Base-by-base conservation (phyloP, 495 filamentous ascomycete genomes). In the Platismatia glauca region DNA sequence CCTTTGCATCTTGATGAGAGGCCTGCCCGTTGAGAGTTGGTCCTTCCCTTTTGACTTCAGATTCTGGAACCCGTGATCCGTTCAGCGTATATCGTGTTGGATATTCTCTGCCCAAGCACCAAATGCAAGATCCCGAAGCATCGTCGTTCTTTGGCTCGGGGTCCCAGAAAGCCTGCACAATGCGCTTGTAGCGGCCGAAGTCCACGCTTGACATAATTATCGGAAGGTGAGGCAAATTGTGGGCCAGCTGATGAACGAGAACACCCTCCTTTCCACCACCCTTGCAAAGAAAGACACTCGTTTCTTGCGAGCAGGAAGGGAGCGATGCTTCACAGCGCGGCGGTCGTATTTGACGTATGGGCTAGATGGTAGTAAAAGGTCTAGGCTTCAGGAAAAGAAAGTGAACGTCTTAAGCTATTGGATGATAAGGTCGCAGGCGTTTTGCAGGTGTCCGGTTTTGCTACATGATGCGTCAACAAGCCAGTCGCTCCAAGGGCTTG, bases 141-240 rank as follows among this genome's bases (percentile, higher is more conserved):
- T 88, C 79, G 68, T 95, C 89, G 72, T 97, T 96, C 67, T 81
- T 83, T 33, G 94, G 93, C 67, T 93, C 86, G 0, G 93, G 91
- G 66, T 97, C 95, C 90, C 93, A 99, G 66, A 97, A 89, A 75
- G 89, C 91, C 69, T 92, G 89, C 37, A 97, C 84, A 62, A 98
- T 83, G 62, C 89, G 86, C 73, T 90, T 91, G 76, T 83, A 89
- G 68, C 81, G 80, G 64, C 81, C 79, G 69, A 88, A 74, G 66
- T 88, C 82, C 27, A 82, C 78, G 58, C 74, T 80, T 50, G 79
- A 79, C 85, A 89, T 88, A 60, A 59, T 62, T 58, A 20, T 58
- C 35, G 24, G 39, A 50, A 18, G 24, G n/a, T 5, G 31, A 33
- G 38, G 5, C 22, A 29, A 33, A n/a, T 44, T 20, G 37, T n/a